Conservation (phyloP, 1,284 basidiomycete genomes). For the Ganoderma lingzhi region DNA sequence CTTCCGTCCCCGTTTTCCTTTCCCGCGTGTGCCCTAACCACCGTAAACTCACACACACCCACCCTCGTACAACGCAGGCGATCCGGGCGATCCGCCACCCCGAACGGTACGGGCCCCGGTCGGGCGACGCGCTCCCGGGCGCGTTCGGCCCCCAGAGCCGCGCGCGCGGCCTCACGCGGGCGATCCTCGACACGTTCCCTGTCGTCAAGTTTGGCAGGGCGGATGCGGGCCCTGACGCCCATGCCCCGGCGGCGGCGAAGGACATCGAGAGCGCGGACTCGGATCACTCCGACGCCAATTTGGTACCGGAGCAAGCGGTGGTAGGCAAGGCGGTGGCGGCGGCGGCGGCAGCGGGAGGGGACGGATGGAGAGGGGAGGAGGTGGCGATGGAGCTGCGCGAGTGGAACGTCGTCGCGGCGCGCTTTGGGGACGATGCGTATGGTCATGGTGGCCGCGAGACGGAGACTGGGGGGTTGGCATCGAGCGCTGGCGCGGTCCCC, state of each 20-base stretch:
- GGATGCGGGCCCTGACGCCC: constrained; percentile 20
- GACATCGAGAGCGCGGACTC: constrained; percentile 43
- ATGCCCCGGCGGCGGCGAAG: constrained; percentile 32
- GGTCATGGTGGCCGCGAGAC: neutral
- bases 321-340: neutral
- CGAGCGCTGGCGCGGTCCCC: neutral
- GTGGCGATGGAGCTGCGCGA: constrained; percentile 30
- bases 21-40: neutral
- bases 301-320: neutral
- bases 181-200: constrained; percentile 94
- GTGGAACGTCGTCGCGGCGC: constrained; percentile 20
- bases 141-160: constrained; percentile 64
- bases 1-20: no score
- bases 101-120: constrained; percentile 88
- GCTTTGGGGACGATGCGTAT: constrained; percentile 17
- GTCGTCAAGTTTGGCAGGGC: constrained; percentile 81
- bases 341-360: neutral
- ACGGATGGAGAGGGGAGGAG: constrained; percentile 16
- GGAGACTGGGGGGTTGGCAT: neutral
- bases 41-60: neutral
- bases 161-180: constrained; percentile 83
- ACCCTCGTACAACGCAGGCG: constrained; percentile 52
- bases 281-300: neutral
- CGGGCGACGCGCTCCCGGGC: constrained; percentile 44
- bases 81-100: constrained; percentile 86